Evolutionary conservation across 2,329 filamentous ascomycete genomes (phyloP), one percentile per base, ranked within the genome.

Genomic region (Waltergamsia citrina): DNA sequence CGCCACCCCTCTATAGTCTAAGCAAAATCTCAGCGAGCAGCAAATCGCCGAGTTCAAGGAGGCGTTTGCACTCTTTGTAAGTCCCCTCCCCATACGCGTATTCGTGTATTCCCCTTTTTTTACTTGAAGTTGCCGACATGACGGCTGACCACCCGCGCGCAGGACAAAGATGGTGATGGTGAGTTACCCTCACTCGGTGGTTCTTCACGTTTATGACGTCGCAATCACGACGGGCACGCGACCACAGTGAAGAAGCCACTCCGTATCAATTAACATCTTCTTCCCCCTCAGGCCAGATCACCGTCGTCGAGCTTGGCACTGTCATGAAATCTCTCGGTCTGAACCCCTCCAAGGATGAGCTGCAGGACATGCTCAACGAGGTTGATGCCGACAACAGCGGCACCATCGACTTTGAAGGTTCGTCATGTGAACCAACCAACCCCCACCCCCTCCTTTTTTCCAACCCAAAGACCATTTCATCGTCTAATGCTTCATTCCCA

Each of bases 281-380:
- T n/a, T 29, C 29, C 29, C 18, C 14, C 23, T 11, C 22, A 33
- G 74, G 74, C 41, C 69, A 75, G 53, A 78, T 79, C 61, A 77
- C 73, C 40, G 74, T 71, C 49, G 68, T 69, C 46, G 74, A 78
- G 55, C 65, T 79, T 35, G 73, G 73, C 51, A 70, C 69, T 34
- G 72, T 78, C 45, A 78, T 79, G 74, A 65, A 66, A 51, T 74
- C 70, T 37, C 70, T 79, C 25, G 74, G 74, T 48, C 69, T 77
- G 48, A 75, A 76, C 54, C 71, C 74, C 39, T 72, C 68, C 56
- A 69, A 74, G 43, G 65, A 67, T 36, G 74, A 80, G 56, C 63
- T 79, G 35, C 67, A 75, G 52, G 74, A 80, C 53, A 76, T 80
- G 62, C 74, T 79, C 60, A 76, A 75, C 57, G 75, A 80, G 56